Evolutionary conservation across 192 early-diverging fungal genomes (phyloP).

Genomic region (Coemansia sp.): DNA sequence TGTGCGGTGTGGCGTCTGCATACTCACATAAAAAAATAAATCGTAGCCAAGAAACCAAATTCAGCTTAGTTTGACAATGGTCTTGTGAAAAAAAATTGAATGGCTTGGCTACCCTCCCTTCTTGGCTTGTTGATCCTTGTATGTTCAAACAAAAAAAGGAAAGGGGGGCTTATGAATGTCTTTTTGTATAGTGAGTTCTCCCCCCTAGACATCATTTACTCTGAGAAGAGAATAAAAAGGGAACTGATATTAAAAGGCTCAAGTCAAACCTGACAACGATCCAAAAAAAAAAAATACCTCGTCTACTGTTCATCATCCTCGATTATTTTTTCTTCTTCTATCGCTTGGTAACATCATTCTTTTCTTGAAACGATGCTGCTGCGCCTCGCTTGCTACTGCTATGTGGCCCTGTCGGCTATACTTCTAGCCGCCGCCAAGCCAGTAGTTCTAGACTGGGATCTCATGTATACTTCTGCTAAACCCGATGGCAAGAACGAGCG

Average conservation of each 20-base stretch:
- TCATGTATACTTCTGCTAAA: slow-evolving; percentile 66
- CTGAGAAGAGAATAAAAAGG: neutral
- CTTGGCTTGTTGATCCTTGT: neutral
- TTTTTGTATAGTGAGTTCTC: neutral
- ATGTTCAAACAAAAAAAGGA: neutral
- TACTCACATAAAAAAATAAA: neutral
- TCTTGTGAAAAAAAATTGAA: neutral
- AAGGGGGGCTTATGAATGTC: neutral
- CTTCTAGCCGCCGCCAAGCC: slow-evolving; percentile 32
- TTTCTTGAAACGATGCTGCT: neutral
- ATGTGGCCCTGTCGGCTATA: neutral
- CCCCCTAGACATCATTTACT: neutral
- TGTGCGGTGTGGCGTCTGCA: neutral
- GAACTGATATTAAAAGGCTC: neutral
- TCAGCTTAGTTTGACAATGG: slow-evolving; percentile 1
- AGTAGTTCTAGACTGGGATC: slow-evolving; percentile 70
- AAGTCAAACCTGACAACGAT: neutral
- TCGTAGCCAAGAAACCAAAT: neutral
- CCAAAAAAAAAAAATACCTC: neutral
- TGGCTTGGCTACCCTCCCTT: neutral
- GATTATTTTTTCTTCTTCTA: neutral
- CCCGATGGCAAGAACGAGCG: slow-evolving; percentile 69
- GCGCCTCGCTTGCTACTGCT: neutral
- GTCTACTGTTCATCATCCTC: neutral
- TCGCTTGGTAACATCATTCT: neutral